These are phyloP conservation scores for Pestalotiopsis sp. DNA, from an alignment of 2,329 filamentous ascomycete species.

Conservation along the genomic window DNA sequence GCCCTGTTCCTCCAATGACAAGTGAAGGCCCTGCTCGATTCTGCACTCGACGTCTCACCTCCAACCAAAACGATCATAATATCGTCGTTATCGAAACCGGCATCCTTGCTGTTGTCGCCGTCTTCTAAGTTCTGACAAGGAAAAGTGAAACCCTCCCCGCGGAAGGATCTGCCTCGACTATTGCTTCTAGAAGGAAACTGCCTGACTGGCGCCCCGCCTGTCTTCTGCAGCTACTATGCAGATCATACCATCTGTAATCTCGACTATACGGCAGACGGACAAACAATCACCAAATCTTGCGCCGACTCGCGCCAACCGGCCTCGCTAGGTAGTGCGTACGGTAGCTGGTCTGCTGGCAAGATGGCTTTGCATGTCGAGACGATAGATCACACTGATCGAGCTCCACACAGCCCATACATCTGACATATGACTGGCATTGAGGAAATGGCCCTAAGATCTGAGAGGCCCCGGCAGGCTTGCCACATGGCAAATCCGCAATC, in stretches of 20 bases:
- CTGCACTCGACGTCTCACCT: not conserved
- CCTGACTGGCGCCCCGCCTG: not conserved
- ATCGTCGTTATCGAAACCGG: not conserved
- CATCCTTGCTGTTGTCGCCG: not conserved
- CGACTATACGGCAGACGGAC: not conserved
- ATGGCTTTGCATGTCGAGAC: not conserved
- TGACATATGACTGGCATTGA: not conserved
- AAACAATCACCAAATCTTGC: not conserved
- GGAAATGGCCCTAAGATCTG: not conserved
- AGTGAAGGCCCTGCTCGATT: not conserved
- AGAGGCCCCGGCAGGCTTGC: not conserved
- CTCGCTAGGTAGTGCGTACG: too few species aligned
- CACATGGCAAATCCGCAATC: conserved; percentile 8
- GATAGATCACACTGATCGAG: not conserved
- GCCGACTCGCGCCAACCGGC: not conserved
- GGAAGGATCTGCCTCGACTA: not conserved
- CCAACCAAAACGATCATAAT: not conserved
- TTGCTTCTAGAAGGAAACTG: not conserved
- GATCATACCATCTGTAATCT: not conserved
- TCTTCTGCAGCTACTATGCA: not conserved
- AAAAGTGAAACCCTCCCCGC: not conserved
- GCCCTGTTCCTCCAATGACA: not conserved
- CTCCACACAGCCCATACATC: not conserved
- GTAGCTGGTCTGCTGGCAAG: not conserved
- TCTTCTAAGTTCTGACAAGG: not conserved